A percentile compares a stretch with the other conserved stretches of the same genome.
Conservation (phyloP, 2,329 filamentous ascomycete genomes). For the Aspergillus tubingensis region DNA sequence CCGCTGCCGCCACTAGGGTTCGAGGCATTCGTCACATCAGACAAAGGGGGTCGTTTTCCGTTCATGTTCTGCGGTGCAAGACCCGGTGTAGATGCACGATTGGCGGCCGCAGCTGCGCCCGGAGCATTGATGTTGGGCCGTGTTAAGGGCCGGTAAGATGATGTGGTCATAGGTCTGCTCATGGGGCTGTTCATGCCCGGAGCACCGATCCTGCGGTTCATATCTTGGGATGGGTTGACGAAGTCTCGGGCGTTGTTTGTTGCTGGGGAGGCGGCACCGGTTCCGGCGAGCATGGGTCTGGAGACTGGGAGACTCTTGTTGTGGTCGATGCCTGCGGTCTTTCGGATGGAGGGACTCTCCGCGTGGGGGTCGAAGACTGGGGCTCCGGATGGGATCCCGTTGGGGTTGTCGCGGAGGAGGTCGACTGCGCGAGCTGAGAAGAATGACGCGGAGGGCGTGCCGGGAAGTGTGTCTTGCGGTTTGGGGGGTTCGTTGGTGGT, state of each 20-base stretch:
- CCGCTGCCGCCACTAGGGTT: slow-evolving; percentile 21
- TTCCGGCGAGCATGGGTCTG: slow-evolving; percentile 43
- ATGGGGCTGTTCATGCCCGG: slow-evolving; percentile 37
- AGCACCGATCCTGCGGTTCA: slow-evolving; percentile 39
- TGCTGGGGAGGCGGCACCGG: slow-evolving; percentile 28
- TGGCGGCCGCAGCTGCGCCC: slow-evolving; percentile 22
- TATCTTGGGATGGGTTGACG: slow-evolving; percentile 39
- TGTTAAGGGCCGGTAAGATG: slow-evolving; percentile 49
- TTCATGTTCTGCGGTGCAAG: slow-evolving; percentile 36
- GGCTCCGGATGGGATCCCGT: slow-evolving; percentile 44
- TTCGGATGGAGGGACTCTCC: slow-evolving; percentile 82
- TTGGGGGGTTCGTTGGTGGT: slow-evolving; percentile 10
- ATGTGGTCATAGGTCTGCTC: slow-evolving; percentile 36
- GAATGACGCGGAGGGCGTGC: slow-evolving; percentile 59
- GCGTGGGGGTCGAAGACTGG: slow-evolving; percentile 71
- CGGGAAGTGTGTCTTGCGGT: slow-evolving; percentile 30
- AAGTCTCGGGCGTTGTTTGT: slow-evolving; percentile 35
- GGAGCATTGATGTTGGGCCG: slow-evolving; percentile 38
- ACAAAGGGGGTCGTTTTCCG: slow-evolving; percentile 47
- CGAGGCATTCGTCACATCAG: slow-evolving; percentile 48
- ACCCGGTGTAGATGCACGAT: slow-evolving; percentile 15
- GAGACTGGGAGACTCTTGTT: slow-evolving; percentile 72
- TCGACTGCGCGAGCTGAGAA: slow-evolving; percentile 70
- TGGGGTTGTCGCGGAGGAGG: slow-evolving; percentile 55
- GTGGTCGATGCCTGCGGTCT: slow-evolving; percentile 86